Percentiles rank a stretch among this genome's conserved stretches.
phyloP scores from a whole-genome alignment of 2,329 filamentous ascomycete species.

The Neofusicoccum umdonicola region DNA sequence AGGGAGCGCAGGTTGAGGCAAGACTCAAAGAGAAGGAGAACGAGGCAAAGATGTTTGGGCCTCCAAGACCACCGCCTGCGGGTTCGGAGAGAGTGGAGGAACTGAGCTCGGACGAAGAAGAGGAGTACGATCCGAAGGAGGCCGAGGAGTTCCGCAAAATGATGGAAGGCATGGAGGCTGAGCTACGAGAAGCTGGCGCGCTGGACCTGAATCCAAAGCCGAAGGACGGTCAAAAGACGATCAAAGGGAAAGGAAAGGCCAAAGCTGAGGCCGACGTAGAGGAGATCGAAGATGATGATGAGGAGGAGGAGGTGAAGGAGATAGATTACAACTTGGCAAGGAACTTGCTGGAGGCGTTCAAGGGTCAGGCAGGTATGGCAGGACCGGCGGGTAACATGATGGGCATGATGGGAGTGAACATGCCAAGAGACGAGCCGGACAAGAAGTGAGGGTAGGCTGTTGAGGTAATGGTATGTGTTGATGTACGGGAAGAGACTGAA shows the following conservation, averaged over 20 bases:
- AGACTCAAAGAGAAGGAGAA: slow-evolving; percentile 1
- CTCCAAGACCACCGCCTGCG: slow-evolving; percentile 12
- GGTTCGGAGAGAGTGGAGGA: slow-evolving; percentile 38
- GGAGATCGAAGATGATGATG: slow-evolving; percentile 42
- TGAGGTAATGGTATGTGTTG: too few species aligned
- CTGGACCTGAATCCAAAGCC: slow-evolving; percentile 46
- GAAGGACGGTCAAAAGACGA: slow-evolving; percentile 17
- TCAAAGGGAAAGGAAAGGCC: slow-evolving; percentile 29
- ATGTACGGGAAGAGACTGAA: too few species aligned
- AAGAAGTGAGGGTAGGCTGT: background rate
- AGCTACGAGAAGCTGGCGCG: slow-evolving; percentile 67
- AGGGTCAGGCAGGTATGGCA: slow-evolving; percentile 79
- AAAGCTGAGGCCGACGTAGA: slow-evolving; percentile 31
- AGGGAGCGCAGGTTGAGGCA: background rate
- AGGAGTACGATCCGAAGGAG: slow-evolving; percentile 49
- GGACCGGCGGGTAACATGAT: slow-evolving; percentile 88
- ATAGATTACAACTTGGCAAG: slow-evolving; percentile 85
- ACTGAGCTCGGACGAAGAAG: slow-evolving; percentile 24
- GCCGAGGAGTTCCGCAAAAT: slow-evolving; percentile 63
- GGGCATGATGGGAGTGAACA: slow-evolving; percentile 75
- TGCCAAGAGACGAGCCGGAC: slow-evolving; percentile 70
- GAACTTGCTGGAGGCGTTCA: slow-evolving; percentile 90
- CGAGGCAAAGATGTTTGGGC: slow-evolving; percentile 18
- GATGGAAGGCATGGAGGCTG: slow-evolving; percentile 68
- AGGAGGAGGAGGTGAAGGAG: slow-evolving; percentile 55